These are phyloP conservation scores for Coccomyxa subellipsoidea DNA, from an alignment of 163 green algal species.

Conservation along the genomic window DNA sequence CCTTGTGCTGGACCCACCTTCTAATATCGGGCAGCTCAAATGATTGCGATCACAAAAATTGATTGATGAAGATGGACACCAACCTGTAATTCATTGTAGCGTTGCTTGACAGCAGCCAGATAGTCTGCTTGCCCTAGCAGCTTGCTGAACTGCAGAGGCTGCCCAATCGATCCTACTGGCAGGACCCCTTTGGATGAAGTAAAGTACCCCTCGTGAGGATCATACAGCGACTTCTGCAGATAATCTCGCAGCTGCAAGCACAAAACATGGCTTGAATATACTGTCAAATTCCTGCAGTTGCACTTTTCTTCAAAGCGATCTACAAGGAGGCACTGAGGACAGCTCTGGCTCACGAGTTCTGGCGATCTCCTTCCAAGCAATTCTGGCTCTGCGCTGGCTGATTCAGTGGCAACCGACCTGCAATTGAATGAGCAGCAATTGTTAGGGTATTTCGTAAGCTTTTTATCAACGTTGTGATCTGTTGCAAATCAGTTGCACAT, in stretches of 20 bases:
- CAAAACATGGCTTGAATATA: not conserved
- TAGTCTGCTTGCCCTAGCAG: not conserved
- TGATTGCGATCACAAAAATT: too few relatives aligned
- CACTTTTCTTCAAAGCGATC: too few relatives aligned
- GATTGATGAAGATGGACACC: too few relatives aligned
- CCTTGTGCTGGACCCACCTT: too few relatives aligned
- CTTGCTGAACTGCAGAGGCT: not conserved
- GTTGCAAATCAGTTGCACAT: too few relatives aligned
- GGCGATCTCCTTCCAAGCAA: too few relatives aligned
- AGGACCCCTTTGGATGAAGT: not conserved
- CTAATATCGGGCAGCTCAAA: too few relatives aligned
- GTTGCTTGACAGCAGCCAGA: not conserved
- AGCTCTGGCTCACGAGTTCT: too few relatives aligned
- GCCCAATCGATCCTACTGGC: not conserved
- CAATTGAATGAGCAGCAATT: not conserved
- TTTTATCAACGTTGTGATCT: too few relatives aligned
- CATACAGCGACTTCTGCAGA: conserved; percentile 56
- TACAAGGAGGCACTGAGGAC: too few relatives aligned
- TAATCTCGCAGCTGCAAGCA: conserved; percentile 64
- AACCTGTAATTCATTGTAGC: conserved; percentile 65
- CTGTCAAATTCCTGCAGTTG: not conserved
- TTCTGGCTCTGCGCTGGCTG: not conserved
- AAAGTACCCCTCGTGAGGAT: not conserved
- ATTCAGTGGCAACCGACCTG: not conserved
- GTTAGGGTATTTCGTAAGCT: too few relatives aligned